Percentiles rank a stretch among this genome's conserved stretches.
These are phyloP conservation scores for Colletotrichum truncatum DNA, from an alignment of 2,329 filamentous ascomycete species.

Conservation along the genomic window DNA sequence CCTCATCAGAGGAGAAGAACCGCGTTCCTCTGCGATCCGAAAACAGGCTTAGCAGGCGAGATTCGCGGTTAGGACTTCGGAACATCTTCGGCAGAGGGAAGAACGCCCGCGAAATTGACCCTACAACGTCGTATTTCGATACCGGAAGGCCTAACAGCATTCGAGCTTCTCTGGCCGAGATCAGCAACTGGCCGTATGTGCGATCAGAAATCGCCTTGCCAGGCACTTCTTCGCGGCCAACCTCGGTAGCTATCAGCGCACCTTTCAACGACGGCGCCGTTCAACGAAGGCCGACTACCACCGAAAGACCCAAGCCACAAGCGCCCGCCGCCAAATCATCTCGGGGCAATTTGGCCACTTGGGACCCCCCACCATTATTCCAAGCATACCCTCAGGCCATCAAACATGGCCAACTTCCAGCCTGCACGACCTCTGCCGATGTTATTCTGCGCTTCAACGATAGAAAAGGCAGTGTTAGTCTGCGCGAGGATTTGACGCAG, in stretches of 20 bases:
- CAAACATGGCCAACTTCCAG: slow-evolving; percentile 76
- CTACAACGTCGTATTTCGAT: slow-evolving; percentile 39
- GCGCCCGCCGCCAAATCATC: slow-evolving; percentile 17
- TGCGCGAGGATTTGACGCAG: slow-evolving; percentile 43
- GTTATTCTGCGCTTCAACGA: slow-evolving; percentile 70
- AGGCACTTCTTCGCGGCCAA: neutral
- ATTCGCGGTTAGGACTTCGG: slow-evolving; percentile 61
- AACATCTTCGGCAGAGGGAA: slow-evolving; percentile 61
- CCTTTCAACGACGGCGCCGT: slow-evolving; percentile 21
- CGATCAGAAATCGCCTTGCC: slow-evolving; percentile 25
- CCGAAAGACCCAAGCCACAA: slow-evolving; percentile 18
- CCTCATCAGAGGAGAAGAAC: slow-evolving; percentile 41
- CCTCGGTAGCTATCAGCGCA: slow-evolving; percentile 13
- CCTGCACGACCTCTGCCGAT: slow-evolving; percentile 75
- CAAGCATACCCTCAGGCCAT: slow-evolving; percentile 87
- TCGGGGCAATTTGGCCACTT: slow-evolving; percentile 52
- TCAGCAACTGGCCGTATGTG: slow-evolving; percentile 52
- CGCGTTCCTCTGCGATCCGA: slow-evolving; percentile 51
- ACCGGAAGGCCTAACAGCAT: slow-evolving; percentile 46
- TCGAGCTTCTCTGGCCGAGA: slow-evolving; percentile 56
- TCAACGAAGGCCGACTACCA: slow-evolving; percentile 13
- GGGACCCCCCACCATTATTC: slow-evolving; percentile 81
- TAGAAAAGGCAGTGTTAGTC: slow-evolving; percentile 52
- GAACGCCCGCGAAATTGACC: slow-evolving; percentile 44
- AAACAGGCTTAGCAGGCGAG: slow-evolving; percentile 54